These are phyloP conservation scores for Scedosporium dehoogii DNA, from an alignment of 2,329 filamentous ascomycete genomes.

Conservation along the genomic window DNA sequence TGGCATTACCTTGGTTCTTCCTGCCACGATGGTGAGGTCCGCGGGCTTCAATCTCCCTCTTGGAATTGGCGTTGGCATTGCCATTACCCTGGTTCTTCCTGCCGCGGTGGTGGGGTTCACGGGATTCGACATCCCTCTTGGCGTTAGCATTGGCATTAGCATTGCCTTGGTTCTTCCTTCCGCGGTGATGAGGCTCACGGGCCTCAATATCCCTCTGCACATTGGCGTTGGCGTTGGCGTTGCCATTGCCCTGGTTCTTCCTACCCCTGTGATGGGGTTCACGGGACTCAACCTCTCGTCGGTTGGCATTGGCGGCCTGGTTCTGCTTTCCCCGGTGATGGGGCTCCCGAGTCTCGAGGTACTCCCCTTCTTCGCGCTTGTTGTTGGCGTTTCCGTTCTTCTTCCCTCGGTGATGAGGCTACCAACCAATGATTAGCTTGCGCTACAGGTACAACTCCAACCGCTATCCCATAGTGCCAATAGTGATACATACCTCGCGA, in stretches of 20 bases:
- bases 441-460: not conserved
- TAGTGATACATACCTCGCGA: too few relatives aligned
- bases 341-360: not conserved
- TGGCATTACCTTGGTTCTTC: not conserved
- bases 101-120: constrained; percentile 5
- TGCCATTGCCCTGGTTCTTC: constrained; percentile 1
- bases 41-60: constrained; percentile 3
- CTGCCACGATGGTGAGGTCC: not conserved
- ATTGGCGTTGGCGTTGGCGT: not conserved
- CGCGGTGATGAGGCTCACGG: not conserved
- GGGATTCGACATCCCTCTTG: not conserved
- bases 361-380: not conserved
- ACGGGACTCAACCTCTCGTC: constrained; percentile 5
- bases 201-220: not conserved
- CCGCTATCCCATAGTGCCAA: too few relatives aligned
- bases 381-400: constrained; percentile 6
- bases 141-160: not conserved
- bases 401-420: not conserved
- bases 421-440: constrained; percentile 7
- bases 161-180: not conserved
- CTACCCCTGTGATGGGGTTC: constrained; percentile 2
- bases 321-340: not conserved
- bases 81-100: constrained; percentile 6
- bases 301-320: constrained; percentile 7
- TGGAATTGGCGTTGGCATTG: constrained; percentile 3